Conservation (phyloP, 148 eudicot genomes). For the Diospyros kaki region DNA sequence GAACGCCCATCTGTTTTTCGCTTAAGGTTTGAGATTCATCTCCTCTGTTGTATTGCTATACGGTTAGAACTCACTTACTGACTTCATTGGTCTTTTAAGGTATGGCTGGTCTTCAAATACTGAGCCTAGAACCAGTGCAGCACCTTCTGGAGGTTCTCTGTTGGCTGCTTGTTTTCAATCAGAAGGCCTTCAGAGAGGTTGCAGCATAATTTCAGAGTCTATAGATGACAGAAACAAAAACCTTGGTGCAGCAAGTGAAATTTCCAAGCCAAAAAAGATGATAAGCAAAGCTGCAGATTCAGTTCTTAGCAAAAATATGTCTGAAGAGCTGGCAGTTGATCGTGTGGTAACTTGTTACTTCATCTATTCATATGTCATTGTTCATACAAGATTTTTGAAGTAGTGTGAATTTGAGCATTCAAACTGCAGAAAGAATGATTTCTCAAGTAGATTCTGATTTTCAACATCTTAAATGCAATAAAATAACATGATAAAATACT, state of each 20-base stretch:
- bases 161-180: slow-evolving; percentile 18
- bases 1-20: slow-evolving; percentile 67
- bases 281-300: slow-evolving; percentile 20
- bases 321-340: slow-evolving; percentile 21
- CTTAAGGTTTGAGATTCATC: slow-evolving; percentile 48
- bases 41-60: neutral
- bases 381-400: neutral
- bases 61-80: slow-evolving; percentile 16
- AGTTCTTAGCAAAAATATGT: slow-evolving; percentile 19
- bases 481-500: neutral
- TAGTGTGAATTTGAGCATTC: slow-evolving; percentile 1
- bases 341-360: slow-evolving; percentile 28
- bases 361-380: neutral
- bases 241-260: slow-evolving; percentile 18
- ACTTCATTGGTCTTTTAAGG: slow-evolving; percentile 41
- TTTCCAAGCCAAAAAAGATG: slow-evolving; percentile 17
- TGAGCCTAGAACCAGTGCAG: slow-evolving; percentile 21
- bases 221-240: slow-evolving; percentile 16
- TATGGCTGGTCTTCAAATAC: slow-evolving; percentile 69
- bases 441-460: neutral
- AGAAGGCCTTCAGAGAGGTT: slow-evolving; percentile 20
- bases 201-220: slow-evolving; percentile 13
- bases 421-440: neutral
- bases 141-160: slow-evolving; percentile 20
- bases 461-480: neutral